Evolutionary conservation across 2,329 filamentous ascomycete species (phyloP), one percentile per base, ranked within the genome.

Genomic region (Lachnellula willkommii): DNA sequence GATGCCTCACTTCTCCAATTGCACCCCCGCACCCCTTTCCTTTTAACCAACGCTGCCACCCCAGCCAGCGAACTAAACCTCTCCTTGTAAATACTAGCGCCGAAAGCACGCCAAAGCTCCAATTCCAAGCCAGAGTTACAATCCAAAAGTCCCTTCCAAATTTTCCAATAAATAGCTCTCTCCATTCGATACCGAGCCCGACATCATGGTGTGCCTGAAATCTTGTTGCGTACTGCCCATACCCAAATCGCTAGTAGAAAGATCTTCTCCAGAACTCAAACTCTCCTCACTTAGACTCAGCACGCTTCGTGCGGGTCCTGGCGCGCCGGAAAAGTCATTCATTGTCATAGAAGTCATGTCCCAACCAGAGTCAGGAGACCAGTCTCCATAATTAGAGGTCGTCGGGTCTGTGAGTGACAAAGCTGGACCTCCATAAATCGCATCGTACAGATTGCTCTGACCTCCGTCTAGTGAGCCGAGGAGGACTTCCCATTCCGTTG

Each of bases 381-480:
- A 84, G 51, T 75, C 74, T 20, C 60, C 63, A n/a, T 64, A 65
- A 37, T 56, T 63, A 3, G 65, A 65, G 5, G 60, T 46, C 1
- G 55, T 12, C 17, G 52, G 60, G 8, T 67, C 61, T 17, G 60
- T 26, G 12, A 68, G 47, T 22, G 56, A 62, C 3, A 65, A 59
- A 75, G 71, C 47, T 76, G 77, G 78, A 0, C 87, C 87, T 39
- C 88, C 88, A 63, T 91, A 91, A 54, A 90, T 90, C 42, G 85
- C 86, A 67, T 90, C 87, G 70, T 90, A 94, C n/a, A 95, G 87
- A 67, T 93, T 95, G 53, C 85, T 83, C 61, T 87, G 81, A 0
- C 89, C 89, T 37, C 85, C 85, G 64, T 95, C 90, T 69, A 95
- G 84, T 22, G 86, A 87, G 4, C 87, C 85, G 2, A 95, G 78